These are phyloP conservation scores for Trichophyton equinum DNA, from an alignment of 2,329 filamentous ascomycete genomes.

Conservation along the genomic window DNA sequence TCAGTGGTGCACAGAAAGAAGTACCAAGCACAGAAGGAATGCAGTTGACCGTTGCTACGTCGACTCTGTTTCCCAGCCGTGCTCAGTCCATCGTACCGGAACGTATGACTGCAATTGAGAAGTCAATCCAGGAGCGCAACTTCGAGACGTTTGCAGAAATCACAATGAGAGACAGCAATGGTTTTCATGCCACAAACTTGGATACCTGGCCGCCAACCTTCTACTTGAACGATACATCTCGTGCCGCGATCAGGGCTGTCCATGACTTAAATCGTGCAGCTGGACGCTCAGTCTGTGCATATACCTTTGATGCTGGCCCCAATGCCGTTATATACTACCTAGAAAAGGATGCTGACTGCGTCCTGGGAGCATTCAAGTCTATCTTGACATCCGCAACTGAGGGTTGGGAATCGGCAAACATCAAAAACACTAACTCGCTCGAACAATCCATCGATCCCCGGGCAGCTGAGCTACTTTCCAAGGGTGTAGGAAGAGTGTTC, in stretches of 20 bases:
- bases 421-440: slow-evolving; percentile 39
- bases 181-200: slow-evolving; percentile 87
- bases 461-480: slow-evolving; percentile 54
- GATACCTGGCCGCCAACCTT: slow-evolving; percentile 97
- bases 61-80: slow-evolving; percentile 69
- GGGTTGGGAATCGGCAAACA: slow-evolving; percentile 39
- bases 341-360: slow-evolving; percentile 57
- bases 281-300: slow-evolving; percentile 72
- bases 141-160: slow-evolving; percentile 79
- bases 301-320: slow-evolving; percentile 94
- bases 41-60: slow-evolving; percentile 92
- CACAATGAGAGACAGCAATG: slow-evolving; percentile 95
- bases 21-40: slow-evolving; percentile 87
- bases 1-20: slow-evolving; percentile 87
- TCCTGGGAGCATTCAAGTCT: slow-evolving; percentile 66
- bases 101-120: slow-evolving; percentile 75
- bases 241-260: slow-evolving; percentile 75
- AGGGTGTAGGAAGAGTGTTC: slow-evolving; percentile 79
- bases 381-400: slow-evolving; percentile 53
- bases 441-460: slow-evolving; percentile 46
- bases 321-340: slow-evolving; percentile 96
- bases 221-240: slow-evolving; percentile 91
- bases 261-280: slow-evolving; percentile 75
- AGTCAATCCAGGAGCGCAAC: slow-evolving; percentile 62
- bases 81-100: slow-evolving; percentile 64